phyloP scores from a whole-genome alignment of 441 rosid genomes.

The Isatis lusitanica region DNA sequence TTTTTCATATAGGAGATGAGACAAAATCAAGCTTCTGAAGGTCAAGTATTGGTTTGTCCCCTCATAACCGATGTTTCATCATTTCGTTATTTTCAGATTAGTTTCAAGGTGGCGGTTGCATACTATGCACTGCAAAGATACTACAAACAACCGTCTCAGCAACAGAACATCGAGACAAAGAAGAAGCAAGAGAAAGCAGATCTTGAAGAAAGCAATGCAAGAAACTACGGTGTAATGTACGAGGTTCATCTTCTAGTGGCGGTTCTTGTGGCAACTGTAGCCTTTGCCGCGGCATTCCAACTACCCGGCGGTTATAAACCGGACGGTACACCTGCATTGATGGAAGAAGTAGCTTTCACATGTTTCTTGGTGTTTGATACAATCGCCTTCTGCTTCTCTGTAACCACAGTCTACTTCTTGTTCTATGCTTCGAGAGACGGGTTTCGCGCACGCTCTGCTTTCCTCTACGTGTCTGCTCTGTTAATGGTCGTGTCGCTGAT shows the following conservation, averaged over 20 bases:
- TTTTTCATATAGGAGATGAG: background rate
- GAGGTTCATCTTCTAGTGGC: slow-evolving; percentile 37
- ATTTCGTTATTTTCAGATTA: background rate
- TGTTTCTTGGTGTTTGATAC: slow-evolving; percentile 39
- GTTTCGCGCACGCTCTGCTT: slow-evolving; percentile 24
- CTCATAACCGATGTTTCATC: background rate
- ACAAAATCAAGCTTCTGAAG: too few relatives aligned
- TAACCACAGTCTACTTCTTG: too few relatives aligned
- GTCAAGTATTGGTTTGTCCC: background rate
- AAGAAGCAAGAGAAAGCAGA: slow-evolving; percentile 18
- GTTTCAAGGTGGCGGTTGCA: background rate
- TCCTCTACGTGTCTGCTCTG: slow-evolving; percentile 31
- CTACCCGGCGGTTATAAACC: slow-evolving; percentile 37
- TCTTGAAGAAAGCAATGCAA: background rate
- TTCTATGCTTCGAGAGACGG: slow-evolving; percentile 8
- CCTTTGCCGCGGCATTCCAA: slow-evolving; percentile 41
- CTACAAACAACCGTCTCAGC: slow-evolving; percentile 22
- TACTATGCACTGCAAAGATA: slow-evolving; percentile 20
- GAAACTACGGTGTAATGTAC: slow-evolving; percentile 16
- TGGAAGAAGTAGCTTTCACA: slow-evolving; percentile 31
- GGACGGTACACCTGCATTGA: slow-evolving; percentile 38
- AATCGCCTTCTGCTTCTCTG: slow-evolving; percentile 39
- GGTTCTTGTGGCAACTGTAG: slow-evolving; percentile 44
- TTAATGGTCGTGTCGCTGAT: slow-evolving; percentile 34
- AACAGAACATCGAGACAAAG: slow-evolving; percentile 11